Conservation (phyloP, 805 yeast genomes). For the Starmera caribaea region DNA sequence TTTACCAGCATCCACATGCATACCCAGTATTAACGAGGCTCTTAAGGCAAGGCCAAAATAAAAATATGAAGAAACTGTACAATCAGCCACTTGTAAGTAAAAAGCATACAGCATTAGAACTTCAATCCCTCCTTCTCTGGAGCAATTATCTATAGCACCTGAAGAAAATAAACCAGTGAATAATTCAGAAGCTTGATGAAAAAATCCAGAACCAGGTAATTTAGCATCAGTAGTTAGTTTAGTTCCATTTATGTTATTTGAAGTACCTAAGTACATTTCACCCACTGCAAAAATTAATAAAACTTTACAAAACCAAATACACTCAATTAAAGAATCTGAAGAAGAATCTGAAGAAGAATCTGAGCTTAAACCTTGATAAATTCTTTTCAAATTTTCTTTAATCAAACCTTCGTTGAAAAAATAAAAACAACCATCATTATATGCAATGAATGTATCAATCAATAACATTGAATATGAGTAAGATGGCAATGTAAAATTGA, state of each 20-base stretch:
- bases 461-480: slow-evolving; percentile 66
- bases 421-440: slow-evolving; percentile 78
- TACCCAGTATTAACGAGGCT: slow-evolving; percentile 62
- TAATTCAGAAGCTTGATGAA: slow-evolving; percentile 69
- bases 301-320: slow-evolving; percentile 75
- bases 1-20: slow-evolving; percentile 77
- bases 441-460: slow-evolving; percentile 68
- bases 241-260: slow-evolving; percentile 48
- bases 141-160: slow-evolving; percentile 71
- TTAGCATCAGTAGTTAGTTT: slow-evolving; percentile 28
- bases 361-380: slow-evolving; percentile 37
- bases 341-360: slow-evolving; percentile 33
- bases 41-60: slow-evolving; percentile 71
- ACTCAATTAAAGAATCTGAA: slow-evolving; percentile 51
- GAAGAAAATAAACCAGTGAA: slow-evolving; percentile 70
- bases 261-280: slow-evolving; percentile 75
- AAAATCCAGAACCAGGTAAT: slow-evolving; percentile 71
- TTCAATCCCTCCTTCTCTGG: slow-evolving; percentile 74
- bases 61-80: slow-evolving; percentile 73
- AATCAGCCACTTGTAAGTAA: slow-evolving; percentile 75
- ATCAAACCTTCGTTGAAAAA: slow-evolving; percentile 78
- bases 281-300: slow-evolving; percentile 68
- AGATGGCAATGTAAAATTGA: slow-evolving; percentile 65
- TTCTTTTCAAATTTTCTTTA: slow-evolving; percentile 51
- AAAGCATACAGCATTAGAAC: slow-evolving; percentile 68